Evolutionary conservation across 1,139 yeast genomes (phyloP).

Genomic region (Taphrina deformans): DNA sequence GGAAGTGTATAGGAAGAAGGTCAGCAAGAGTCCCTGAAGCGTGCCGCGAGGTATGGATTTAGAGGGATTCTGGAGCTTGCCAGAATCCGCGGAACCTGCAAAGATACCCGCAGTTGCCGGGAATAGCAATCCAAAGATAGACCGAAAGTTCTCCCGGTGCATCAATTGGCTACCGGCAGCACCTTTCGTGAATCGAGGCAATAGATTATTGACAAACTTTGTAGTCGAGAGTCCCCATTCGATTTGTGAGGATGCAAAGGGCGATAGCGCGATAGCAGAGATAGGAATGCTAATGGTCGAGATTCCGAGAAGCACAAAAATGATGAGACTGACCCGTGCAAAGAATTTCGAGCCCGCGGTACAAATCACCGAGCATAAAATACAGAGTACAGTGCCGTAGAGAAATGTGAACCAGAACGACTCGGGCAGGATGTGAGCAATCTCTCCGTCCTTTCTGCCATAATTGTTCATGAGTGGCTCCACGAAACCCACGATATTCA

Average conservation of each 20-base stretch:
- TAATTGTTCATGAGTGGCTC: slow-evolving; percentile 71
- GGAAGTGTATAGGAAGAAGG: slow-evolving; percentile 68
- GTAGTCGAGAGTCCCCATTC: slow-evolving; percentile 60
- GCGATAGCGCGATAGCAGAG: slow-evolving; percentile 64
- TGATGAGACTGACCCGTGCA: slow-evolving; percentile 74
- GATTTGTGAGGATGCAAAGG: slow-evolving; percentile 50
- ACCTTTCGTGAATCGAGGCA: slow-evolving; percentile 78
- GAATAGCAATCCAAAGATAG: slow-evolving; percentile 89
- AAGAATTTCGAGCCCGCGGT: slow-evolving; percentile 80
- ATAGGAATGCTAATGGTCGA: slow-evolving; percentile 83
- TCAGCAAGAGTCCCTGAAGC: slow-evolving; percentile 69
- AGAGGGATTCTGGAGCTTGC: slow-evolving; percentile 84
- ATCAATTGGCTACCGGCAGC: slow-evolving; percentile 73
- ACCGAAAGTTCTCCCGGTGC: slow-evolving; percentile 73
- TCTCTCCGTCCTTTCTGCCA: slow-evolving; percentile 59
- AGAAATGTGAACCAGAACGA: slow-evolving; percentile 55
- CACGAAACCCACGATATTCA: slow-evolving; percentile 77
- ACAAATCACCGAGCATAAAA: slow-evolving; percentile 74
- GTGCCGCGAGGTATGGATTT: slow-evolving; percentile 90
- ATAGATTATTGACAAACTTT: slow-evolving; percentile 54
- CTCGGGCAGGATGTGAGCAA: slow-evolving; percentile 42
- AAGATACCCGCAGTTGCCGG: slow-evolving; percentile 98
- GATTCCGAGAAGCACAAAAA: slow-evolving; percentile 66
- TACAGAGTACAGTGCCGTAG: slow-evolving; percentile 66
- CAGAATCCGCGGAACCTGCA: slow-evolving; percentile 99